Evolutionary conservation across 306 rosid species (phyloP).

Genomic region (Dryas octopetala): DNA sequence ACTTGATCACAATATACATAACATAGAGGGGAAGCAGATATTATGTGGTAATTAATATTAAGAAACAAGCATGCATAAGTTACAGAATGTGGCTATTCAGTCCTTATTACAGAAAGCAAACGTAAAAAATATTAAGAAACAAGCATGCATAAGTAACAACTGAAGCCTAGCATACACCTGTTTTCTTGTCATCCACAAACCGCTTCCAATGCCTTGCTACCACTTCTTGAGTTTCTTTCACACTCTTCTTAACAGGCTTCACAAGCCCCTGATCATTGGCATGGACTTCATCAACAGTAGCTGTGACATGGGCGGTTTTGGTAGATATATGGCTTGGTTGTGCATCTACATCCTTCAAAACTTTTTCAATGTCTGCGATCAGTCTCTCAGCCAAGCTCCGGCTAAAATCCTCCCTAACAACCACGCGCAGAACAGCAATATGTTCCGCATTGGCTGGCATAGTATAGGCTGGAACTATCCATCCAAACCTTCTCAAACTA

Average conservation of each 20-base stretch:
- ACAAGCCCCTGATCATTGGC: slow-evolving; percentile 13
- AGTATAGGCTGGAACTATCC: slow-evolving; percentile 93
- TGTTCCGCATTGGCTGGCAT: slow-evolving; percentile 75
- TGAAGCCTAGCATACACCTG: slow-evolving; percentile 59
- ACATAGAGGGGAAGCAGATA: no score
- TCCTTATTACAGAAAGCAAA: not conserved
- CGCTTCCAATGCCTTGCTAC: slow-evolving; percentile 52
- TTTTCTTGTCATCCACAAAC: slow-evolving; percentile 46
- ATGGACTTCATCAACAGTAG: slow-evolving; percentile 29
- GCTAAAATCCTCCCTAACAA: slow-evolving; percentile 89
- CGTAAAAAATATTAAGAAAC: not conserved
- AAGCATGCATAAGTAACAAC: not conserved
- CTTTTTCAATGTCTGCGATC: slow-evolving; percentile 59
- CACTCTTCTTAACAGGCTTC: slow-evolving; percentile 40
- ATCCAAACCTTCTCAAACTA: slow-evolving; percentile 57
- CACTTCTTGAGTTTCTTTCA: slow-evolving; percentile 36
- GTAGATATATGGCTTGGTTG: slow-evolving; percentile 32
- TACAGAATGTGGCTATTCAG: not conserved
- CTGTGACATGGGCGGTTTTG: slow-evolving; percentile 47
- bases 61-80: no score
- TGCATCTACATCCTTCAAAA: slow-evolving; percentile 51
- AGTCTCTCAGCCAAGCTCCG: slow-evolving; percentile 73
- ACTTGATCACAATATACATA: no score
- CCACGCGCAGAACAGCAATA: slow-evolving; percentile 74
- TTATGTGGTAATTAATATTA: no score